phyloP scores from a whole-genome alignment of 257 asterid species.

The Solanum bulbocastanum region DNA sequence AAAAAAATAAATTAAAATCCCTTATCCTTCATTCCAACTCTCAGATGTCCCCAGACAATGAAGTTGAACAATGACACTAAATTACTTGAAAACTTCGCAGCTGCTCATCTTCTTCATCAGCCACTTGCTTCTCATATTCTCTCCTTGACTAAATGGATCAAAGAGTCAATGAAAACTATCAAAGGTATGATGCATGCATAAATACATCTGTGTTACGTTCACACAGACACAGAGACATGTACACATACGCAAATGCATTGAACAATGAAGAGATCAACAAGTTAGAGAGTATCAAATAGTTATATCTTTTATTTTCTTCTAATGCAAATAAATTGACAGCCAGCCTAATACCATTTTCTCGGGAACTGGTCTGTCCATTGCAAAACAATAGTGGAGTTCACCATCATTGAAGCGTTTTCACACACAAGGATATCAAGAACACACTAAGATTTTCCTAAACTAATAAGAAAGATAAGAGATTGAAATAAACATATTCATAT shows the following conservation, averaged over 20 bases:
- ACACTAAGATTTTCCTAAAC: not conserved
- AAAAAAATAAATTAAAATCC: too few species aligned
- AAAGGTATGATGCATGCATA: not conserved
- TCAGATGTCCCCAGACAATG: not conserved
- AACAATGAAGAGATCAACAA: not conserved
- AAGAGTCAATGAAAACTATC: slow-evolving; percentile 7
- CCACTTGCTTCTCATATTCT: slow-evolving; percentile 70
- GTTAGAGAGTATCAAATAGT: not conserved
- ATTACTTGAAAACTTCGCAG: slow-evolving; percentile 75
- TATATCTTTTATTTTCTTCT: not conserved
- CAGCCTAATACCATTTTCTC: not conserved
- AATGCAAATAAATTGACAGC: not conserved
- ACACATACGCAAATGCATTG: not conserved
- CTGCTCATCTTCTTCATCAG: slow-evolving; percentile 71
- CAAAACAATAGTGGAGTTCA: not conserved
- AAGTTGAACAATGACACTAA: not conserved
- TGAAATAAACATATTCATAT: not conserved
- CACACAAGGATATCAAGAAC: not conserved
- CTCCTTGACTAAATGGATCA: slow-evolving; percentile 51
- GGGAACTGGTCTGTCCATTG: not conserved
- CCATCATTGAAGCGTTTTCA: not conserved
- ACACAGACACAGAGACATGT: not conserved
- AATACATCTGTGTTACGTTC: not conserved
- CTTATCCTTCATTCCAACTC: too few species aligned
- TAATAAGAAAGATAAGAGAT: not conserved